Evolutionary conservation across 2,329 filamentous ascomycete species (phyloP), one percentile per base, ranked within the genome.

Genomic region (Diaporthe velutina): DNA sequence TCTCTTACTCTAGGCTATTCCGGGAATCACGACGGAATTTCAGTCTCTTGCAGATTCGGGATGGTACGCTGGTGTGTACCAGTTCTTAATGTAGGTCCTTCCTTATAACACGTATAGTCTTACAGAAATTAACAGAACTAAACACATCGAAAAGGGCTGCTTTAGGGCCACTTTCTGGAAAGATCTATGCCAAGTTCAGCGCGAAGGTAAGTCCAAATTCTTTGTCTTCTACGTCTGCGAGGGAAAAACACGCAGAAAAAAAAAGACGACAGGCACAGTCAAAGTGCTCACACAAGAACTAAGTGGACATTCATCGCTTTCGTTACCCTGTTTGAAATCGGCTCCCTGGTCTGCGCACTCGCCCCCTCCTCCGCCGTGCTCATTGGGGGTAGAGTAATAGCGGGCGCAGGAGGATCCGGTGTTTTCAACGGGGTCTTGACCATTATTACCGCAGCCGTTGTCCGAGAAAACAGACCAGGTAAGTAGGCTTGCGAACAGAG

Each of bases 341-440:
- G 89, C 3, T 88, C 85, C 4, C 76, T 89, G 5, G 80, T 90
- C 22, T 75, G 74, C 64, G 74, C 71, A 35, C 40, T 60, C n/a
- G 70, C 74, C 25, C 45, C n/a, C 35, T 54, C 45, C 15, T 75
- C 74, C 50, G 40, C 28, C 19, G 66, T 72, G 30, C 55, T 75
- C 48, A 75, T 75, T 30, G 60, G 67, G 28, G 74, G 61, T 19
- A 58, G 74, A n/a, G 70, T 64, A 40, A 52, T 75, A 10, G 71
- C 71, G 19, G 74, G 74, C 19, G 28, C 73, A 19, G 74, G 74
- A 28, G 71, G 40, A 2, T 66, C 52, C 13, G 74, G 74, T 3
- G 19, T 75, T 30, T 72, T 58, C 13, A 70, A 68, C 28, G 74
- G 74, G 12, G 55, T 33, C 45, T 33, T 75, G 61, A 67, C 68